Base-by-base conservation (phyloP, 257 asterid species). In the Scutellaria galericulata region DNA sequence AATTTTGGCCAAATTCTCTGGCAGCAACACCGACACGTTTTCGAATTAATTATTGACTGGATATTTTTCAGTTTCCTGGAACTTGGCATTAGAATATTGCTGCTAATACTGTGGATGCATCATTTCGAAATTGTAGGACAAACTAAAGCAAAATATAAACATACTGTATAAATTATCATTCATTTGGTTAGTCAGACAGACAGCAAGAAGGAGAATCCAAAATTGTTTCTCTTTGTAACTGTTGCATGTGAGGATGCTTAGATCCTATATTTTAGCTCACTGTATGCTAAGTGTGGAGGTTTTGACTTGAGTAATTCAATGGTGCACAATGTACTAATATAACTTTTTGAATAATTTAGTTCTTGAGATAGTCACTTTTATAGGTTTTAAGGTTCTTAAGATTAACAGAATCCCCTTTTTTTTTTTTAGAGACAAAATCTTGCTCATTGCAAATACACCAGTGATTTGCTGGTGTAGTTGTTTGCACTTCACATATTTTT, bases 81-180 rank as follows among this genome's bases (percentile, higher is more conserved):
- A 13, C 72, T 40, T 70, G 15, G 71, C 40, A 7, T 22, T 35
- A 58, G 74, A 56, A 68, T 56, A 14, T 50, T 48, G 60, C 48
- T 59, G 14, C 31, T 24, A 58, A 31, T 14, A 52, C 10, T 18
- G 59, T 42, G 56, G 62, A 27, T 10, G 37, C 37, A 61, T 2
- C 39, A 41, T 60, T 4, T 48, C 46, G 37, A 2, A 51, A 66
- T 54, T 74, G 57, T 13, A 40, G 42, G 69, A 47, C 27, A 11
- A 4, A 9, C 2, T 22, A 7, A 20, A 7, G 13, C 18, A 15
- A 14, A 39, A 41, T 41, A 9, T 68, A 18, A 35, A 11, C 42
- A 20, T 55, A 47, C 15, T 60, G 52, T 31, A 47, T 15, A 12
- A 22, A 44, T 31, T 37, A 57, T 55, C 31, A 27, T 12, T 10